Evolutionary conservation across 2,329 filamentous ascomycete genomes (phyloP), one percentile per base, ranked within the genome.

Genomic region (Arthroderma sp.): DNA sequence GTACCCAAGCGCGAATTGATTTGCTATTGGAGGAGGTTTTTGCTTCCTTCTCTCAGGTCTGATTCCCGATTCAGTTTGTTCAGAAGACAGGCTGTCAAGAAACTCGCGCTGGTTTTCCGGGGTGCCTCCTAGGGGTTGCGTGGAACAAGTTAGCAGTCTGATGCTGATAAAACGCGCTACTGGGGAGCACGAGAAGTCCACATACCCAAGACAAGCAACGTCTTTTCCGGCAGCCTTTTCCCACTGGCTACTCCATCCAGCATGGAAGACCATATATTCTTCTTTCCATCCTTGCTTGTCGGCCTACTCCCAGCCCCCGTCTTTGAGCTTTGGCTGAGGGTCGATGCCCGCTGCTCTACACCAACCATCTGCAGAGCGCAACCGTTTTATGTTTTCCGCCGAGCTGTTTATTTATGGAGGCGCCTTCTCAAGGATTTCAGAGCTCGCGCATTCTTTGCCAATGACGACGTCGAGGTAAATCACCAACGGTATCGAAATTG

Each of bases 221-320:
- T 93, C 75, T 94, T 95, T 67, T 94, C 86, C 4, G 87, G 86
- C 57, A 95, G 69, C 54, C 83, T 77, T 71, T 91, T 93, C 53
- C 85, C 86, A 65, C 84, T 94, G 55, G 88, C 86, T 54, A 91
- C 88, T 43, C 78, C 82, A 64, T 93, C 86, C 54, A 95, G 74
- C 83, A 95, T 86, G 38, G 86, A 87, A 49, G 83, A 88, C 89
- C 89, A 95, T 65, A 95, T 81, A 61, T 94, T 86, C 66, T 85
- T 86, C 68, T 86, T 88, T 51, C 68, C 68, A 62, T 82, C 81
- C 55, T 83, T 81, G 64, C 70, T 73, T 32, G 64, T 60, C 31
- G 66, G 62, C 41, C 64, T 60, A 56, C 64, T 66, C 45, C 56
- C 55, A 36, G 54, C 46, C 44, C 52, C 54, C 47, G 51, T 51